Evolutionary conservation across 371 early-diverging fungal species (phyloP), one percentile per base, ranked within the genome.

Genomic region (Mortierella sp.): DNA sequence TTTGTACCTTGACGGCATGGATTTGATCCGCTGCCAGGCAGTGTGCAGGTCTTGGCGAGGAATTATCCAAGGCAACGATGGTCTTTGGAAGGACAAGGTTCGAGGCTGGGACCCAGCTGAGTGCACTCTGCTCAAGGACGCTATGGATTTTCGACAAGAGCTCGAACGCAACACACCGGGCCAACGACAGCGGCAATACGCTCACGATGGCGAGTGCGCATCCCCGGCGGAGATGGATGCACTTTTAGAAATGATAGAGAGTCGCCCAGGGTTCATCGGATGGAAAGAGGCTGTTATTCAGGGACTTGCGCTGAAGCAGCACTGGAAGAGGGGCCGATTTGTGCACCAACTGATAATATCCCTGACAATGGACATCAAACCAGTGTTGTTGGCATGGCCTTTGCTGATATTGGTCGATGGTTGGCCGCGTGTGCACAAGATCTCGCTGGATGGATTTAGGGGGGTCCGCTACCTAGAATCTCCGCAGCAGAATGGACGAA

Each of bases 11-110:
- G 79, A 74, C 1, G 76, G 79, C 43, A 76, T 75, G 79, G 86
- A 81, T 69, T 69, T 85, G 34, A 69, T 85, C 51, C 81, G 74
- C 8, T 79, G 81, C 43, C 79, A 78, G 5, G 77, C 82, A 1
- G 82, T 85, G 31, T 81, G 79, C 46, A 74, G 75, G 9, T 75
- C 86, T 0, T 85, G 86, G 86, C 50, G 86, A 61, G 59, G n/a
- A 0, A 76, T 78, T 40, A 73, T 85, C 37, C 72, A 61, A 16
- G 24, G 37, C 13, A 69, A 81, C 14, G 46, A 8, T 0, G 46
- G 46, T 13, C 79, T 85, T 0, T 85, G 86, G 86, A 81, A 59
- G 69, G 37, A 76, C 44, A 78, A 81, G 26, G 16, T 85, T 9
- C 67, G 31, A 19, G 77, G 73, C 0, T 73, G 72, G 72, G 57